Evolutionary conservation across 1,139 yeast genomes (phyloP), one percentile per base, ranked within the genome.

Genomic region (Nakaseomyces sp.): DNA sequence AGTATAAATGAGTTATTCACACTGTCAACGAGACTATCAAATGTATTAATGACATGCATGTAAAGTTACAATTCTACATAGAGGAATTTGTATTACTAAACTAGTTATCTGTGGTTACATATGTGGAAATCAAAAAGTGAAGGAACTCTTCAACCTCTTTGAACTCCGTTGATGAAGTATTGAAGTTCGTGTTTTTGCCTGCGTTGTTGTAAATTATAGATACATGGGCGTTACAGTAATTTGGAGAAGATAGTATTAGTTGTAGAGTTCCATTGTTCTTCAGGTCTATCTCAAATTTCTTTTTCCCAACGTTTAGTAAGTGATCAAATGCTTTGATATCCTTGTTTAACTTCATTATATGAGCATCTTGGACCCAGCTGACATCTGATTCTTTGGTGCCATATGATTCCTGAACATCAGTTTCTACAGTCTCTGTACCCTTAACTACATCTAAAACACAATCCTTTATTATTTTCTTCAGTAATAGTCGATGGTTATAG

Each of bases 21-120:
- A 19, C 18, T 22, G 18, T 15, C 24, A 12, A 32, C 28, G 28
- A 16, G 25, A 16, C 6, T 22, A 22, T 22, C 20, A n/a, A 22
- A 25, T 29, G 13, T 37, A 25, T 24, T 16, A 12, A 25, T 16
- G 20, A 19, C 16, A 37, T 16, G 22, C 40, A 29, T n/a, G 25
- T 9, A 6, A 22, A 22, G 8, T 22, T 22, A 6, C 9, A 6
- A 22, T 22, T 9, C 98, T 98, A 56, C 95, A 79, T 37, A 96
- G n/a, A n/a, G n/a, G n/a, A n/a, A n/a, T n/a, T n/a, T n/a, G n/a
- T n/a, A n/a, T n/a, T n/a, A n/a, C 98, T 46, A 91, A 71, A 22
- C 89, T 81, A 15, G 91, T 74, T 45, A 91, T 69, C 3, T 89
- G 82, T 53, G 13, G 49, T 44, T 13, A 50, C 46, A 44, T 56